Evolutionary conservation across 345 rosid species (phyloP), one percentile per base, ranked within the genome.

Genomic region (thale cress (Arabidopsis thaliana)): DNA sequence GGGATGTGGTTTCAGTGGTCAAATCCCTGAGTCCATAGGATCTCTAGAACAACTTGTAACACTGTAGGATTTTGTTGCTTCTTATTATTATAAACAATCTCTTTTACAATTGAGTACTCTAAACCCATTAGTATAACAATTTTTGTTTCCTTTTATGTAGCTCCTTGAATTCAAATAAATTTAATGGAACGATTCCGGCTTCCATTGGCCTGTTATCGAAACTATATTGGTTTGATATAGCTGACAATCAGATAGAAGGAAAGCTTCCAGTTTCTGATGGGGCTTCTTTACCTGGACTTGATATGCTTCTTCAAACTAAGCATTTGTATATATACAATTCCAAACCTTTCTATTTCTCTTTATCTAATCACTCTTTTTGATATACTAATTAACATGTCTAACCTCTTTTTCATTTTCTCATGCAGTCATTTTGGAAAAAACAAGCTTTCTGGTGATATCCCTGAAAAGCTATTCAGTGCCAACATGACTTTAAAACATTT

Each of bases 221-320:
- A 1, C 44, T 58, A n/a, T 3, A 34, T 58, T 58, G 42, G 63
- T 36, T 58, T 0, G 63, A 58, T 58, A 58, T 58, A 58, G 5
- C 63, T 4, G 63, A 58, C 42, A 58, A 58, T 16, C 7, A 58
- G 42, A 58, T 58, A 3, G 63, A 34, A 34, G 63, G 63, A 8
- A 1, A 16, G 13, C 0, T 58, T 58, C 63, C 42, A 9, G 25
- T 58, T 58, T 58, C 62, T 58, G 9, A 5, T 58, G 44, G 63
- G 9, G 36, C 4, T 59, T 32, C 61, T 53, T 28, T 38, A 36
- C 64, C 45, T 20, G 64, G 64, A 59, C 64, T 59, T 59, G 64
- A 59, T 28, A 59, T 59, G 64, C 64, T 59, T 59, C 64, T 59
- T 37, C 0, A 20, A 36, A 3, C 30, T 20, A 0, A 0, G n/a